Conservation (phyloP, 1,284 basidiomycete genomes). For the Puccinia coronata region DNA sequence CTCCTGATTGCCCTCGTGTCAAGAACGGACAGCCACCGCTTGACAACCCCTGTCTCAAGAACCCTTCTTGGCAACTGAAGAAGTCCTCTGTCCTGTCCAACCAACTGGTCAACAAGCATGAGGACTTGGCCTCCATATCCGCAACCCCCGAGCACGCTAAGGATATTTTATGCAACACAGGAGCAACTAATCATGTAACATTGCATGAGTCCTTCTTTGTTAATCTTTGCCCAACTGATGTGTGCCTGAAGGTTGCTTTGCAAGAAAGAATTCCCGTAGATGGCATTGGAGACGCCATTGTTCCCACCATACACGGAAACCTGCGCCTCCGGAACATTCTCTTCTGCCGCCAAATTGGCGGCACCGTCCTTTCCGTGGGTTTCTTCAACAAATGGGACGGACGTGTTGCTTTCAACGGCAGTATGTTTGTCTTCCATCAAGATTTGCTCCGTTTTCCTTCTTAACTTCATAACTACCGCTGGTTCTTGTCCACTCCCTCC, state of each 20-base stretch:
- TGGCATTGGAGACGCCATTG: neutral
- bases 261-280: neutral
- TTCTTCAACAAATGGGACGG: neutral
- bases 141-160: neutral
- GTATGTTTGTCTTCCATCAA: neutral
- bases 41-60: neutral
- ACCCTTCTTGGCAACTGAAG: neutral
- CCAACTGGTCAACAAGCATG: neutral
- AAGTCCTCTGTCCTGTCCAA: neutral
- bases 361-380: neutral
- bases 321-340: neutral
- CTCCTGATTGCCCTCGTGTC: neutral
- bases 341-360: neutral
- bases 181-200: neutral
- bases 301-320: neutral
- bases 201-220: neutral
- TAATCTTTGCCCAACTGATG: neutral
- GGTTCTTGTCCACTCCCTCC: neutral
- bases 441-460: neutral
- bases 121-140: neutral
- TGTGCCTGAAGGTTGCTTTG: neutral
- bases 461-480: neutral
- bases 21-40: neutral
- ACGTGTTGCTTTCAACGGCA: neutral
- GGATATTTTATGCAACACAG: neutral